Conservation (phyloP, 768 basidiomycete species). For the Xerocomellus dryophilus region DNA sequence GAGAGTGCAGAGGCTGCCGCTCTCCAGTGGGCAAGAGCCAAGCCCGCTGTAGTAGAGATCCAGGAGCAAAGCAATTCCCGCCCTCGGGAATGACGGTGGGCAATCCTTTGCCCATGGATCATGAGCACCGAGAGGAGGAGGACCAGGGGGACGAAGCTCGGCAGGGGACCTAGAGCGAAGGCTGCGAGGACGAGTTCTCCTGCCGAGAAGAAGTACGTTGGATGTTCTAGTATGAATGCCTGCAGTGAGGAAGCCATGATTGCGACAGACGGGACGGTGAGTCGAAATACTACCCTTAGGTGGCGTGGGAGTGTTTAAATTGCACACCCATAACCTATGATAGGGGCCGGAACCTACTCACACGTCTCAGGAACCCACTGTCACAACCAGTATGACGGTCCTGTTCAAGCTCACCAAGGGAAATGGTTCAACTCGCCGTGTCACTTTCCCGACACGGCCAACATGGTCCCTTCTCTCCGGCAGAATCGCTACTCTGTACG, state of each 20-base stretch:
- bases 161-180: conserved; percentile 29
- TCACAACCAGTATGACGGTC: conserved; percentile 43
- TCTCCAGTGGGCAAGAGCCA: conserved; percentile 39
- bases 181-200: conserved; percentile 24
- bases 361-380: conserved; percentile 7
- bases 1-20: conserved; percentile 57
- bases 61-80: conserved; percentile 35
- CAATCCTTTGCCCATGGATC: conserved; percentile 34
- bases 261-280: no score
- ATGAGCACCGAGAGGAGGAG: conserved; percentile 25
- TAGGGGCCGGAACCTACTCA: no score
- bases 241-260: conserved; percentile 13
- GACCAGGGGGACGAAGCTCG: conserved; percentile 35
- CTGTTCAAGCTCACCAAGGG: conserved; percentile 65
- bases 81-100: conserved; percentile 27
- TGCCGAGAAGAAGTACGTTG: conserved; percentile 22
- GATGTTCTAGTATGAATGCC: conserved; percentile 25
- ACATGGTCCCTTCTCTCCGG: conserved; percentile 55
- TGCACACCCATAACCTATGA: no score
- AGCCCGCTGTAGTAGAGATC: conserved; percentile 38
- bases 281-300: no score
- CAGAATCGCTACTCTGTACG: conserved; percentile 52
- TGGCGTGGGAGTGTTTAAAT: no score
- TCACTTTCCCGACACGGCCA: conserved; percentile 50
- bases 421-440: conserved; percentile 57